Evolutionary conservation across 2,329 filamentous ascomycete genomes (phyloP).

Genomic region (Fusarium multiceps): DNA sequence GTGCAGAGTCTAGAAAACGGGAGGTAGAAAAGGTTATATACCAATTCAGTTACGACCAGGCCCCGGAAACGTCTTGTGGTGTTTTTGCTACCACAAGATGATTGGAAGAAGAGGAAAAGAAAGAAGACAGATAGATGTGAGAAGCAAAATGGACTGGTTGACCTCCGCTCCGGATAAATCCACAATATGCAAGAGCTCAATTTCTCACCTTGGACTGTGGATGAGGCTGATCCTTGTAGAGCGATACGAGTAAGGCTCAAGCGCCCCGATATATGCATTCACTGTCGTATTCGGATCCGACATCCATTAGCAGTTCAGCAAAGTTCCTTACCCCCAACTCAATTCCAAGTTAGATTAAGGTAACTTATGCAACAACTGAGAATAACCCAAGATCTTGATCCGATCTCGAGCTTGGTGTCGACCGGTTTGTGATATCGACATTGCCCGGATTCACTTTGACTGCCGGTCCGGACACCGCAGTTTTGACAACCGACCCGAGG

Average conservation of each 20-base stretch:
- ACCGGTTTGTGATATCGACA: not conserved
- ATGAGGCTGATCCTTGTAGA: slow-evolving; percentile 39
- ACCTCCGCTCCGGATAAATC: slow-evolving; percentile 47
- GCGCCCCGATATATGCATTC: slow-evolving; percentile 30
- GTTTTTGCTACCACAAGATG: slow-evolving; percentile 33
- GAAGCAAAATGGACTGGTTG: slow-evolving; percentile 36
- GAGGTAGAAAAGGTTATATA: slow-evolving; percentile 37
- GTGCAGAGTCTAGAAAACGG: slow-evolving; percentile 22
- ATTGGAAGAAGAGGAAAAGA: slow-evolving; percentile 30
- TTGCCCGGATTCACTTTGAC: not conserved
- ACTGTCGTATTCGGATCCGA: slow-evolving; percentile 23
- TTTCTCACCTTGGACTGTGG: slow-evolving; percentile 41
- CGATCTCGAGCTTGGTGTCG: slow-evolving; percentile 1
- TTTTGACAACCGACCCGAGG: not conserved
- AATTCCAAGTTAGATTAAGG: not conserved
- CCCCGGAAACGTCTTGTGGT: slow-evolving; percentile 37
- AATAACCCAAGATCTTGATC: not conserved
- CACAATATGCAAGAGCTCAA: slow-evolving; percentile 46
- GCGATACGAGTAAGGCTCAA: slow-evolving; percentile 14
- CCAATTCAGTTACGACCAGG: slow-evolving; percentile 41
- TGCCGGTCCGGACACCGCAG: slow-evolving; percentile 13
- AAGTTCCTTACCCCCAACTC: not conserved
- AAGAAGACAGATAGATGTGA: slow-evolving; percentile 32
- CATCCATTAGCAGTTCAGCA: not conserved
- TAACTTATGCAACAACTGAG: slow-evolving; percentile 19